Percentiles rank a stretch among this genome's conserved stretches.
Evolutionary conservation across 345 rosid genomes (phyloP).

Genomic region (Geranium rotundifolium): DNA sequence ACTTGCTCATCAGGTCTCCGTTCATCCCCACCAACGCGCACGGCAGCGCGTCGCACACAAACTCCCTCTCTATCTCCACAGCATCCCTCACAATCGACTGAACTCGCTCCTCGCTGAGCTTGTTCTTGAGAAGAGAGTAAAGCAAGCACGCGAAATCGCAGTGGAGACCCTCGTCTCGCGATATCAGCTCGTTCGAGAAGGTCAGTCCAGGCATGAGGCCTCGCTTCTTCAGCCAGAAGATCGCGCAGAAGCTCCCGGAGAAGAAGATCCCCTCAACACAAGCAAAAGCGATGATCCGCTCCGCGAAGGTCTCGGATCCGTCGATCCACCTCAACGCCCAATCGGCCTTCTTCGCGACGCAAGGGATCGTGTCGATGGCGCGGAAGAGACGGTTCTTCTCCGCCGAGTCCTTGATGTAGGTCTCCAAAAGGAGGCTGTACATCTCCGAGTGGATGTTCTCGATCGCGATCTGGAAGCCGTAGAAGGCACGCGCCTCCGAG

Average conservation of each 20-base stretch:
- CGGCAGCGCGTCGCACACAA: constrained; percentile 83
- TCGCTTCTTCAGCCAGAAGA: constrained; percentile 86
- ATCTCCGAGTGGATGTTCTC: constrained; percentile 97
- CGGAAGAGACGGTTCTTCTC: constrained; percentile 55
- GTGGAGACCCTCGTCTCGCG: constrained; percentile 91
- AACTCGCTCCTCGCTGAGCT: constrained; percentile 64
- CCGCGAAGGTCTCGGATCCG: constrained; percentile 66
- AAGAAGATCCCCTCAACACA: constrained; percentile 96
- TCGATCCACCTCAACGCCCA: constrained; percentile 86
- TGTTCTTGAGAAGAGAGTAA: constrained; percentile 38
- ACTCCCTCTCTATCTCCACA: constrained; percentile 82
- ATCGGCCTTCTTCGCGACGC: constrained; percentile 60
- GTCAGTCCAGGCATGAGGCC: constrained; percentile 89
- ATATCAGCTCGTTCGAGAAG: constrained; percentile 86
- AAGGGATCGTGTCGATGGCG: constrained; percentile 68
- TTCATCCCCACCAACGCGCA: constrained; percentile 93
- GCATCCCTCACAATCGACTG: constrained; percentile 60
- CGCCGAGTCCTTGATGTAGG: constrained; percentile 66
- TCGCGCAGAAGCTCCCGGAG: constrained; percentile 87
- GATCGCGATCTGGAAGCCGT: constrained; percentile 92
- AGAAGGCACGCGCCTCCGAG: constrained; percentile 95
- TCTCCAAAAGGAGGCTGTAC: constrained; percentile 84
- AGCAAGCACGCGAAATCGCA: constrained; percentile 86
- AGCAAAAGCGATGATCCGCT: constrained; percentile 69
- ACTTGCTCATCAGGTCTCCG: constrained; percentile 59